Evolutionary conservation across 192 early-diverging fungal genomes (phyloP).

Genomic region (Chytriomyces hyalinus): DNA sequence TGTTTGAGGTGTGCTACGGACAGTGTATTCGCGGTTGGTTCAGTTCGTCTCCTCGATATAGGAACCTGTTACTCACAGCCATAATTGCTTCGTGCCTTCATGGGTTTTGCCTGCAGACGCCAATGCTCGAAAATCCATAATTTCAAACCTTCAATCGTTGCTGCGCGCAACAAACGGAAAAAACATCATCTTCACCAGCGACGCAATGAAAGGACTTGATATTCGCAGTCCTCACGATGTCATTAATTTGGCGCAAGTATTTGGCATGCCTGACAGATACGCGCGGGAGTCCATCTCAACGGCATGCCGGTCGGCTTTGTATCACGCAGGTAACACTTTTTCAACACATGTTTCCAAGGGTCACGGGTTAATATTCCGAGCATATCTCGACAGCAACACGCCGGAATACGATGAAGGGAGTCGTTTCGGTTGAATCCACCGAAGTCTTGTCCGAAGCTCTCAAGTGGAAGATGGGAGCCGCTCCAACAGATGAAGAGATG

Average conservation of each 20-base stretch:
- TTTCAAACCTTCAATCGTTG: constrained; percentile 69
- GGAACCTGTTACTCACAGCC: neutral
- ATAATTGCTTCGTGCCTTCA: too few species aligned
- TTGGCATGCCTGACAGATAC: constrained; percentile 25
- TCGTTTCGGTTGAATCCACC: constrained; percentile 10
- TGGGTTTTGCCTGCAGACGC: constrained; percentile 49
- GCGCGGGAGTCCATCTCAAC: constrained; percentile 18
- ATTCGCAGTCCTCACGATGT: constrained; percentile 79
- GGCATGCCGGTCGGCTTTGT: constrained; percentile 18
- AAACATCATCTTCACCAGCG: constrained; percentile 77
- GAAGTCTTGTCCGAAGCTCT: neutral
- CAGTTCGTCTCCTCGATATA: neutral
- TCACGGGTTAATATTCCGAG: neutral
- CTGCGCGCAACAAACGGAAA: constrained; percentile 76
- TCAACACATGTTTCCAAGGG: neutral
- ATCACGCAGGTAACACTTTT: constrained; percentile 20
- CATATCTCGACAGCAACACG: constrained; percentile 7
- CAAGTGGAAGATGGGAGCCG: constrained; percentile 23
- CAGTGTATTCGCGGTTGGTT: constrained; percentile 65
- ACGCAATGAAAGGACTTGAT: constrained; percentile 71
- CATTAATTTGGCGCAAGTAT: constrained; percentile 65
- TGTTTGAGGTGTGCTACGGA: constrained; percentile 79
- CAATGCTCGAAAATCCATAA: constrained; percentile 63
- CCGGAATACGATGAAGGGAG: constrained; percentile 19
- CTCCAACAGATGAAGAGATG: constrained; percentile 16